Evolutionary conservation across 1,284 basidiomycete genomes (phyloP).

Genomic region (Boletus sp.): DNA sequence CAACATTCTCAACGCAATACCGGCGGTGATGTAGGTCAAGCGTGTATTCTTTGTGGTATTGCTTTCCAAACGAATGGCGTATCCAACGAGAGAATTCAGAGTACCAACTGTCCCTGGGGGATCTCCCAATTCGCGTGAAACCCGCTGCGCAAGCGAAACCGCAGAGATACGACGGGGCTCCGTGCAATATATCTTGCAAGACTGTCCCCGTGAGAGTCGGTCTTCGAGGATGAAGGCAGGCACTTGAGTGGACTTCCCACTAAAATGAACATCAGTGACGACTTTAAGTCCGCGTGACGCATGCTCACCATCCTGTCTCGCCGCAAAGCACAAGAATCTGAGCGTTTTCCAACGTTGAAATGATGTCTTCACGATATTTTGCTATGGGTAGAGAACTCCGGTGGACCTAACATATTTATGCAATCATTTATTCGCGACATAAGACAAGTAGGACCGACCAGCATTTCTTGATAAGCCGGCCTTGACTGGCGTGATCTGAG

Average conservation of each 20-base stretch:
- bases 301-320: constrained; percentile 88
- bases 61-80: constrained; percentile 93
- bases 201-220: constrained; percentile 75
- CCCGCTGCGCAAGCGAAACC: constrained; percentile 94
- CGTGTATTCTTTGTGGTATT: constrained; percentile 81
- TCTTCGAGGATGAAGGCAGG: constrained; percentile 95
- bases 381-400: constrained; percentile 88
- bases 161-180: constrained; percentile 97
- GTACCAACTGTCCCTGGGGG: constrained; percentile 79
- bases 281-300: neutral
- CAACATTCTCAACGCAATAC: constrained; percentile 96
- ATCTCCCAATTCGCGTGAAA: constrained; percentile 94
- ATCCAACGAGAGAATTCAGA: constrained; percentile 82
- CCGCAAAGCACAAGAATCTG: constrained; percentile 95
- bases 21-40: constrained; percentile 88
- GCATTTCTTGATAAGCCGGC: constrained; percentile 81
- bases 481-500: constrained; percentile 64
- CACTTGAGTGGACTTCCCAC: constrained; percentile 97
- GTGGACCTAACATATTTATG: constrained; percentile 46
- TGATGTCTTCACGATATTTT: constrained; percentile 75
- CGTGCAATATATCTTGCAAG: constrained; percentile 94
- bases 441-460: constrained; percentile 49
- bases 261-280: constrained; percentile 33
- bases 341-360: constrained; percentile 69
- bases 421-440: neutral